A percentile compares a stretch with the other conserved stretches of the same genome.
Conservation (phyloP, 75 land plant species). For the Sequoiadendron giganteum region DNA sequence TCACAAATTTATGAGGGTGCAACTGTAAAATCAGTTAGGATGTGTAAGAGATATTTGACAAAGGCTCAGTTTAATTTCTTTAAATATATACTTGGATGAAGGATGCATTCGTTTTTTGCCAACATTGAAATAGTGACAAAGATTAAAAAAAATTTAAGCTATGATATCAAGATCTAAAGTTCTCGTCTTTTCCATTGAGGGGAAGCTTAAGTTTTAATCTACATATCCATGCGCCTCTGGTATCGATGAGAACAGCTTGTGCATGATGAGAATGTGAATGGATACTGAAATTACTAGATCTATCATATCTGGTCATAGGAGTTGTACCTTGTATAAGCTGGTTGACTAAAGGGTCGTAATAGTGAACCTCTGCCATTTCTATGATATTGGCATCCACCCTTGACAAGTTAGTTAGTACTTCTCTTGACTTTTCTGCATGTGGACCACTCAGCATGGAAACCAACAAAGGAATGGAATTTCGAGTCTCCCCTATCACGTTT, state of each 20-base stretch:
- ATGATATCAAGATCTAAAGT: neutral
- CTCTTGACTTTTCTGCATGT: constrained; percentile 9
- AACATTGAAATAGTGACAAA: neutral
- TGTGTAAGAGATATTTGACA: neutral
- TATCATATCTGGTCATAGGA: neutral
- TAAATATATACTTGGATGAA: neutral
- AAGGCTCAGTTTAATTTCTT: neutral
- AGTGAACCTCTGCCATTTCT: constrained; percentile 10
- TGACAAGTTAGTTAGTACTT: constrained; percentile 4
- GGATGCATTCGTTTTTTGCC: neutral
- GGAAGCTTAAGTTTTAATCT: neutral
- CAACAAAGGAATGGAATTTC: constrained; percentile 9
- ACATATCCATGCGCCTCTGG: neutral
- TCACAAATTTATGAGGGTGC: neutral
- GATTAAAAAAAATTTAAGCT: neutral
- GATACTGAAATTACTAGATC: neutral
- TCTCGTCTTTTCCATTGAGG: neutral
- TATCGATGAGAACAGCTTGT: neutral
- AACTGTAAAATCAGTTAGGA: neutral
- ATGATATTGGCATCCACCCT: constrained; percentile 13
- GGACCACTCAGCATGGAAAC: constrained; percentile 10
- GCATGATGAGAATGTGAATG: neutral
- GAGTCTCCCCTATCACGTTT: constrained; percentile 2
- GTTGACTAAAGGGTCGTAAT: constrained; percentile 7
- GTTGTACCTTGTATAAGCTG: constrained; percentile 2